A percentile compares a stretch with the other conserved stretches of the same genome.
phyloP scores from a whole-genome alignment of 2,329 filamentous ascomycete species.

The Neonectria sp. region DNA sequence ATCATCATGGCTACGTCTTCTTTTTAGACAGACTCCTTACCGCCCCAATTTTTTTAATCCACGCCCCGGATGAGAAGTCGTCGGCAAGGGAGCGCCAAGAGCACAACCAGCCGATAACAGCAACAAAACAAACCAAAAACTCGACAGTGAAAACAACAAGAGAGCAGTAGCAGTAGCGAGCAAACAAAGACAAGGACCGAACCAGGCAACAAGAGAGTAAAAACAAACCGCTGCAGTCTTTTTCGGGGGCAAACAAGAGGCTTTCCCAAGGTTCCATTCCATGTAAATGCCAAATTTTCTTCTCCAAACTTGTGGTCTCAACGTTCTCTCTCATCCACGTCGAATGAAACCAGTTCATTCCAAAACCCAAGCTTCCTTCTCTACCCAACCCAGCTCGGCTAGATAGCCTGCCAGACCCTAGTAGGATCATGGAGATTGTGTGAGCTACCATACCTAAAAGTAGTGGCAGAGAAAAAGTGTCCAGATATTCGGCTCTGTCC shows the following conservation, averaged over 20 bases:
- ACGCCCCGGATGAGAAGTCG: constrained; percentile 19
- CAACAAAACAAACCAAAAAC: constrained; percentile 11
- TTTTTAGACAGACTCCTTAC: constrained; percentile 37
- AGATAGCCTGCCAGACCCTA: constrained; percentile 20
- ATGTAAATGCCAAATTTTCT: constrained; percentile 41
- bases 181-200: constrained; percentile 4
- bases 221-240: constrained; percentile 22
- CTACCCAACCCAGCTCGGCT: constrained; percentile 16
- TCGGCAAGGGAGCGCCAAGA: constrained; percentile 10
- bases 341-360: constrained; percentile 17
- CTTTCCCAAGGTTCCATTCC: constrained; percentile 34
- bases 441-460: constrained; percentile 9
- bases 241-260: constrained; percentile 25
- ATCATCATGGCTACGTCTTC: constrained; percentile 40
- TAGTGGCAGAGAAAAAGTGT: constrained; percentile 7
- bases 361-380: constrained; percentile 6
- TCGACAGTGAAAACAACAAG: constrained; percentile 14
- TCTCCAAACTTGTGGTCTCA: constrained; percentile 30
- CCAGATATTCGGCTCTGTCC: constrained; percentile 18
- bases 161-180: constrained; percentile 16
- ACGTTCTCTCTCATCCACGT: constrained; percentile 28
- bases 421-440: neutral
- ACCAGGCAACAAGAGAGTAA: constrained; percentile 7
- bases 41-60: constrained; percentile 36
- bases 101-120: constrained; percentile 22